Base-by-base conservation (phyloP, 2,329 filamentous ascomycete genomes). In the Sphaerulina populicola region DNA sequence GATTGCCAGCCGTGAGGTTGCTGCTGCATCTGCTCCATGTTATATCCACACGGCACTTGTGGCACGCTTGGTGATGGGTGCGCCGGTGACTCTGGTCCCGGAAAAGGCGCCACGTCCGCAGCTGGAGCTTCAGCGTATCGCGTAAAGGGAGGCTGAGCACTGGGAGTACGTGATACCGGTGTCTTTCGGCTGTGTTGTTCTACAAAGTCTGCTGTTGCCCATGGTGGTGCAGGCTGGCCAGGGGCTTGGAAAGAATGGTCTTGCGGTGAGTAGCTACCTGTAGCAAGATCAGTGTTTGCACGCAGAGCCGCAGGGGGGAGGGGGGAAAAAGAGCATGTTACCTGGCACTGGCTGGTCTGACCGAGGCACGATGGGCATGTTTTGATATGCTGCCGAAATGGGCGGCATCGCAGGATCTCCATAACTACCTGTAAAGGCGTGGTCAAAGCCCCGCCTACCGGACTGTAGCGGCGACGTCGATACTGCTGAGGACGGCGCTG, bases 401-500 rank as follows among this genome's bases (percentile, higher is more conserved):
- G 64, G 36, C 10, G 45, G 37, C 27, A 31, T 14, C 7, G 29
- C 30, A 6, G 46, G 15, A 41, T 38, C 27, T 6, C n/a, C 37
- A 37, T 43, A 43, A 15, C 10, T 15, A 7, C 37, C 39, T 8
- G 31, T 8, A 30, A 36, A 43, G 1, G 30, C 46, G 27, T 36
- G 39, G 10, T 59, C 59, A 37, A 57, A 53, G n/a, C 44, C 31
- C 38, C 51, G 49, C 23, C 51, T 37, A 14, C 14, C 35, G 35
- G 42, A 18, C 18, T 60, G 55, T 33, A 57, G 43, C 29, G 62
- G 55, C 6, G 60, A 62, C 15, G 60, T 56, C 1, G 62, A 60
- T n/a, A 60, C 57, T 9, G 59, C 55, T 39, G 63, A 63, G 2
- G 62, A 60, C 21, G 60, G 51, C n/a, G 49, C 56, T 15, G 62